These are phyloP conservation scores for Kuraishia piskuri DNA, from an alignment of 805 yeast genomes.

Conservation along the genomic window DNA sequence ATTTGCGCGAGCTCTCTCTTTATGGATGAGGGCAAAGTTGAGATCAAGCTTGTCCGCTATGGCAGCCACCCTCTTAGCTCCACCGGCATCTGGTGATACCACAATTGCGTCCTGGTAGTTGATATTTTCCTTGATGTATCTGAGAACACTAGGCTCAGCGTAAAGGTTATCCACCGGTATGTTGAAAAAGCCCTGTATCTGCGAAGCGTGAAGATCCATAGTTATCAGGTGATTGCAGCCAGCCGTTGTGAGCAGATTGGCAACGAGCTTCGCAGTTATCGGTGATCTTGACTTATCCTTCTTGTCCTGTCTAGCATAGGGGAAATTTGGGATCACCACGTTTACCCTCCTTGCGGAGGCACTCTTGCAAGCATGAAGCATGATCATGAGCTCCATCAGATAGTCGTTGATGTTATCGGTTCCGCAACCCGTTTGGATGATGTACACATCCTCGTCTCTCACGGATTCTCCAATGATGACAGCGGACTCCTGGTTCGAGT, in stretches of 20 bases:
- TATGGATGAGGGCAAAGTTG: constrained; percentile 92
- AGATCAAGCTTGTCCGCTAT: constrained; percentile 88
- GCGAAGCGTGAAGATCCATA: constrained; percentile 95
- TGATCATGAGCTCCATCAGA: constrained; percentile 77
- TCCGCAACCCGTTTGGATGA: constrained; percentile 81
- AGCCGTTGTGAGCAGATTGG: constrained; percentile 84
- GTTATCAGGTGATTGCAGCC: constrained; percentile 96
- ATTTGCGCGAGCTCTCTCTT: constrained; percentile 91
- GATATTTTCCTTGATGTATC: constrained; percentile 65
- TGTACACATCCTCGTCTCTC: constrained; percentile 84
- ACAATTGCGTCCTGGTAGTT: constrained; percentile 55
- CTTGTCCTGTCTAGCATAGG: constrained; percentile 95
- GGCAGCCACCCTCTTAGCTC: constrained; percentile 94
- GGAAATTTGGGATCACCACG: constrained; percentile 91
- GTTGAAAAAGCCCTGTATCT: constrained; percentile 92
- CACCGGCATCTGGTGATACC: constrained; percentile 98
- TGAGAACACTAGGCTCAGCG: constrained; percentile 86
- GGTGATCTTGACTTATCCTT: constrained; percentile 96
- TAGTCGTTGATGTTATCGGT: constrained; percentile 68
- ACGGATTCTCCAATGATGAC: constrained; percentile 83
- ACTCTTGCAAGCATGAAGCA: constrained; percentile 91
- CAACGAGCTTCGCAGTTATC: constrained; percentile 89
- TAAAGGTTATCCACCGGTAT: constrained; percentile 94
- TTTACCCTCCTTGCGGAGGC: constrained; percentile 93
- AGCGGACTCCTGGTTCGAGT: constrained; percentile 83